Evolutionary conservation across 163 green algal species (phyloP).

Genomic region (Volvox carteri): DNA sequence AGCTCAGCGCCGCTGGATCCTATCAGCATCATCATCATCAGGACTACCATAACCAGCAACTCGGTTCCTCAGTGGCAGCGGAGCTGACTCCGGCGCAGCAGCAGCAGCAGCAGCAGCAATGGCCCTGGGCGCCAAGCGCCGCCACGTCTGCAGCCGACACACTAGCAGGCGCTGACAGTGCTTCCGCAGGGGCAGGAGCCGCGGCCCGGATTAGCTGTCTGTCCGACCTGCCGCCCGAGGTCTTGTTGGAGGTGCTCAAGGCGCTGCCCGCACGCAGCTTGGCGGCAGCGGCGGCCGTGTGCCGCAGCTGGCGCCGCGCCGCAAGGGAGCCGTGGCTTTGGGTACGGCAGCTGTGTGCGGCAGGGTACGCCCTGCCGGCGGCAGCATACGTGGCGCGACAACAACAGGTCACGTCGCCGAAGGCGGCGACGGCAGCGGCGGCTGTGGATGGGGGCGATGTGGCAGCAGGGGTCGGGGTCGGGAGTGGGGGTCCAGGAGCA

Average conservation of each 20-base stretch:
- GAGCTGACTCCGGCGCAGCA: neutral
- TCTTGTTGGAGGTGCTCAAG: slow-evolving; percentile 32
- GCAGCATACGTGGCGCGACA: slow-evolving; percentile 12
- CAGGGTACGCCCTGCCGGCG: slow-evolving; percentile 12
- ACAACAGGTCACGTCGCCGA: neutral
- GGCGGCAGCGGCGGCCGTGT: slow-evolving; percentile 19
- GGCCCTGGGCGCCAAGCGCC: neutral
- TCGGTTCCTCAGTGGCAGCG: too few species aligned
- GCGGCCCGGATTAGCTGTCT: neutral
- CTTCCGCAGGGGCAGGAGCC: too few species aligned
- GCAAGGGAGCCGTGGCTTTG: slow-evolving; percentile 48
- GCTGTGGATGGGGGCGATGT: neutral
- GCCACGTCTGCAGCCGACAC: too few species aligned
- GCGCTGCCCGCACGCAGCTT: slow-evolving; percentile 22
- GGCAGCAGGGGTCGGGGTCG: too few species aligned
- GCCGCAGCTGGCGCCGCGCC: slow-evolving; percentile 27
- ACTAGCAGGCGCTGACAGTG: too few species aligned
- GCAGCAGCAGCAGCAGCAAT: neutral
- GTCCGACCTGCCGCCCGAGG: slow-evolving; percentile 15
- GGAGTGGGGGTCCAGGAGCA: too few species aligned
- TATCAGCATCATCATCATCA: neutral
- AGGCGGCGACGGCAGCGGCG: neutral
- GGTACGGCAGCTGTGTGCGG: slow-evolving; percentile 39
- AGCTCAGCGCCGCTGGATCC: neutral
- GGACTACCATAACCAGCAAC: neutral